Base-by-base conservation (phyloP, 176 grass and related monocot species). In the Carex myosuroides region DNA sequence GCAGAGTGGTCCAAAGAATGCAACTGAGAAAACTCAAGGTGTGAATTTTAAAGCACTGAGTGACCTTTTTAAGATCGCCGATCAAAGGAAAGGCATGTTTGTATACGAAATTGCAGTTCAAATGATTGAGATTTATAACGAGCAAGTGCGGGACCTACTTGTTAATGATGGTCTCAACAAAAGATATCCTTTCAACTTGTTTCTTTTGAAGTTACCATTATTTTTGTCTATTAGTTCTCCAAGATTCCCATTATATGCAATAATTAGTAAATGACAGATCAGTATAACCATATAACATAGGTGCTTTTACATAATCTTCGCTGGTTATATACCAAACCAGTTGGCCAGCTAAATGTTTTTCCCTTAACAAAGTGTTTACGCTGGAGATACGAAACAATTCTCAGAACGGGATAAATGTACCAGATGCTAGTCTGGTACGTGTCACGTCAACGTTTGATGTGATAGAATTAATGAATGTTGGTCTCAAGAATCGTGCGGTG, bases 121-220 rank as follows among this genome's bases (percentile, higher is more conserved):
- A 85, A 99, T 99, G 96, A 99, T 99, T 12, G 96, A 99, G 81
- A 99, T 99, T 79, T 99, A 99, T 55, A 99, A 99, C 10, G 93
- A 99, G 77, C 96, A 99, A 99, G 96, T 99, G 32, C 89, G 96
- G 70, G 96, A 99, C 81, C 96, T 99, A 60, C 96, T 99, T 80
- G 81, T 88, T 52, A 92, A 20, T 85, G 93, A 99, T 59, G 96
- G 93, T 62, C 77, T 94, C 70, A 95, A 94, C 88, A 99, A 91
- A 93, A 95, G 79, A 99, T 99, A 99, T 99, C 96, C 96, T 95
- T 89, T 86, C 18, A 21, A 30, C 59, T 58, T 71, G 85, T 16
- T 72, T 58, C 65, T 84, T 72, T 85, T 81, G 37, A 37, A 80
- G 12, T 74, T 86, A 30, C 35, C 83, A 57, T 74, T 26, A 82